Base-by-base conservation (phyloP, 2,329 filamentous ascomycete species). In the Chlorencoelia australis region DNA sequence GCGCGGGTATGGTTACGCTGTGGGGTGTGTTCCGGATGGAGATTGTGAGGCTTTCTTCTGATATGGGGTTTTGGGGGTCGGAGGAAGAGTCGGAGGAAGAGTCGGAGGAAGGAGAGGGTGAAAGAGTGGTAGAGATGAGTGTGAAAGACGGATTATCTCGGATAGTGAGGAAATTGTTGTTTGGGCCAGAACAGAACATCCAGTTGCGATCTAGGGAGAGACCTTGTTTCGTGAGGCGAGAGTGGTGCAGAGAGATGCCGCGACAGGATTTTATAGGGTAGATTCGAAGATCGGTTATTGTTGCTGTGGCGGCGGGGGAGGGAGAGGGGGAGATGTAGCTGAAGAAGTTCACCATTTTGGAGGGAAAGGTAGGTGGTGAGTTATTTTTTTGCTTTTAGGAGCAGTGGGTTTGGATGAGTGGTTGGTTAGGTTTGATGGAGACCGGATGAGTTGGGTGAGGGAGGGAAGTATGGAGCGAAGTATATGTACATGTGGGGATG, bases 261-360 rank as follows among this genome's bases (percentile, higher is more conserved):
- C 76, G 72, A 47, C 76, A 80, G 42, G 75, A 79, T 51, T 80
- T 80, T 49, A 80, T 72, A 9, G 75, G 75, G 51, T 79, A 79
- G 47, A 79, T 64, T 38, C 66, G 67, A 8, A 79, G 59, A 20
- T 46, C 40, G 24, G 41, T 39, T 14, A 47, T 39, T 20, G 49
- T 47, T 17, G 32, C 44, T 10, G 21, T 37, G 16, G 37, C 32
- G 11, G 31, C 32, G 5, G 40, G 25, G 16, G 31, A 15, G n/a
- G 44, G 26, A 10, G 45, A 48, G 3, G 44, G 44, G 25, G 44
- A 44, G 20, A 48, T n/a, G 21, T 27, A 26, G 7, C 18, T 11
- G 9, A 40, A n/a, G n/a, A n/a, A n/a, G n/a, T n/a, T n/a, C n/a
- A n/a, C n/a, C n/a, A n/a, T n/a, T n/a, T n/a, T n/a, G n/a, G n/a